Evolutionary conservation across 345 rosid genomes (phyloP), one percentile per base, ranked within the genome.

Genomic region (Carallia brachiata): DNA sequence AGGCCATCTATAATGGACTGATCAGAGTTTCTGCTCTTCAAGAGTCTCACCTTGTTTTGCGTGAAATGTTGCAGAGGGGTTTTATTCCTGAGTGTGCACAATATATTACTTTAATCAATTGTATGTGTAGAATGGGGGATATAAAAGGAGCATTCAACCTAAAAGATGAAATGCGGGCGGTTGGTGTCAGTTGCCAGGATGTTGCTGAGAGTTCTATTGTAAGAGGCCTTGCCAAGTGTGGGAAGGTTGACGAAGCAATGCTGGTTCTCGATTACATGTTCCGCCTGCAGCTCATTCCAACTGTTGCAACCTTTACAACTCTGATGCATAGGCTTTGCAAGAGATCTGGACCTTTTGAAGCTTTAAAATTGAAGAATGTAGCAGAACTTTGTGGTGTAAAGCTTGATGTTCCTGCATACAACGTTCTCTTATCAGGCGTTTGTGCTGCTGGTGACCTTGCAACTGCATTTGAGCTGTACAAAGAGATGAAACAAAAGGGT

Each of bases 181-280:
- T 69, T 59, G 82, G 83, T 60, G 69, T 79, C 44, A 65, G 75
- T 80, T 74, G 90, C 7, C 61, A 17, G 39, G 84, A 81, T 71
- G 88, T 89, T 78, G 96, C 91, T 54, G 97, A 89, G 81, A 89
- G 97, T 79, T 90, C 97, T 63, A 66, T 90, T 79, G 88, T 91
- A n/a, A 85, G 97, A 83, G 97, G 85, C 6, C 86, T 93, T 73
- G 97, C 96, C 19, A 84, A 66, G 66, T 88, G 86, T 64, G 89
- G 98, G 37, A 91, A 89, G 86, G 81, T 86, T 68, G 97, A 89
- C 66, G 96, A 84, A 78, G 89, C 96, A 73, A 76, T 63, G 58
- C 66, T 91, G 67, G 77, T 88, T 65, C 84, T 91, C 68, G 77
- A 85, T 66, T 47, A 55, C 75, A 89, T 91, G 96, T 81, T 91